Percentiles rank a stretch among this genome's conserved stretches.
These are phyloP conservation scores for Emmonsiellopsis sp. DNA, from an alignment of 2,329 filamentous ascomycete species.

Conservation along the genomic window DNA sequence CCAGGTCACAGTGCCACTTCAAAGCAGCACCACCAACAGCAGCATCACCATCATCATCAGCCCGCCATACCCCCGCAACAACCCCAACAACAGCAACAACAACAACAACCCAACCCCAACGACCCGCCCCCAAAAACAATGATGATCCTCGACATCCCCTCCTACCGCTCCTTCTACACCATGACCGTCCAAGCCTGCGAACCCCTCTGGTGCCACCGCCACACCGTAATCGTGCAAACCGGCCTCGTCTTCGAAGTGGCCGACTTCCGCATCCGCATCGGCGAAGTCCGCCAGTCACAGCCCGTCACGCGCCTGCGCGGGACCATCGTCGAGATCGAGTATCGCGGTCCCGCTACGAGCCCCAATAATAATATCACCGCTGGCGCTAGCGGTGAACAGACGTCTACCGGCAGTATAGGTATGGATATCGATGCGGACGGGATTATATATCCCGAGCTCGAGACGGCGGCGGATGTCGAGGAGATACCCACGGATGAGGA, in stretches of 20 bases:
- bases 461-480: not conserved
- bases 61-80: not conserved
- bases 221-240: constrained; percentile 25
- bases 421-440: not conserved
- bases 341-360: constrained; percentile 22
- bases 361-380: not conserved
- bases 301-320: constrained; percentile 29
- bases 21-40: not conserved
- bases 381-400: not conserved
- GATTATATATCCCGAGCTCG: not conserved
- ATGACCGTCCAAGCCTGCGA: constrained; percentile 33
- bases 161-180: constrained; percentile 27
- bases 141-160: constrained; percentile 27
- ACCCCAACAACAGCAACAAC: not conserved
- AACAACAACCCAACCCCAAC: constrained; percentile 1
- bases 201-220: constrained; percentile 33
- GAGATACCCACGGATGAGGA: constrained; percentile 22
- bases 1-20: not conserved
- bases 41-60: not conserved
- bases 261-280: constrained; percentile 34
- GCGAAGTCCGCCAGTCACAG: constrained; percentile 33
- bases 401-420: not conserved
- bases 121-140: constrained; percentile 23
- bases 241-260: constrained; percentile 33
- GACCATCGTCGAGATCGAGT: constrained; percentile 36